Percentiles rank a stretch among this genome's conserved stretches.
phyloP scores from a whole-genome alignment of 371 early-diverging fungal species.

The Fennellomyces sp. region DNA sequence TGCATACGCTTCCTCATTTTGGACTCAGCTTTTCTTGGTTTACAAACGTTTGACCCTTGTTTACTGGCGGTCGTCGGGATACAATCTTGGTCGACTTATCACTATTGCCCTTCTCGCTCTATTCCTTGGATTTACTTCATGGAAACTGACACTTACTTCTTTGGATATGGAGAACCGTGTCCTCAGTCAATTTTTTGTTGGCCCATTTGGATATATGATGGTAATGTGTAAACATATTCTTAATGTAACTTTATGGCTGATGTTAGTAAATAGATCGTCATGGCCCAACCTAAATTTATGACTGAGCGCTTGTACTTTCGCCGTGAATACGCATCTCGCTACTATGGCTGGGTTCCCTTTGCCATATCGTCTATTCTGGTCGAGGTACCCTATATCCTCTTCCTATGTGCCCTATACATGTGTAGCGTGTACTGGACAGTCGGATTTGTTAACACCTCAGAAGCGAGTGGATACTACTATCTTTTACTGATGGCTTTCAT shows the following conservation, averaged over 20 bases:
- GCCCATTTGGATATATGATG: conserved; percentile 40
- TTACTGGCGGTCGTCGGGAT: conserved; percentile 68
- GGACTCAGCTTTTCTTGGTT: conserved; percentile 56
- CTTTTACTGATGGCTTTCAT: conserved; percentile 60
- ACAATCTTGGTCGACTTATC: conserved; percentile 66
- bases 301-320: conserved; percentile 69
- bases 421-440: conserved; percentile 72
- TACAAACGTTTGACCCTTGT: conserved; percentile 61
- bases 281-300: conserved; percentile 74
- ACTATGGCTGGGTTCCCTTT: conserved; percentile 75
- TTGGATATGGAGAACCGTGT: conserved; percentile 64
- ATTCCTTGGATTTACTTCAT: conserved; percentile 76
- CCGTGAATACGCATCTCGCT: conserved; percentile 71
- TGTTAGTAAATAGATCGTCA: conserved; percentile 66
- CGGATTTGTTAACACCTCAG: conserved; percentile 54
- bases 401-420: conserved; percentile 59
- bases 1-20: conserved; percentile 35
- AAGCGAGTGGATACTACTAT: conserved; percentile 63
- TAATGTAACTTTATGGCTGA: not conserved
- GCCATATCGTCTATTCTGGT: conserved; percentile 54
- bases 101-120: conserved; percentile 56
- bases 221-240: not conserved
- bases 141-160: conserved; percentile 56
- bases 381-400: conserved; percentile 62
- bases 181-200: conserved; percentile 74